Conservation (phyloP, 2,329 filamentous ascomycete species). For the Botrytis paeoniae region DNA sequence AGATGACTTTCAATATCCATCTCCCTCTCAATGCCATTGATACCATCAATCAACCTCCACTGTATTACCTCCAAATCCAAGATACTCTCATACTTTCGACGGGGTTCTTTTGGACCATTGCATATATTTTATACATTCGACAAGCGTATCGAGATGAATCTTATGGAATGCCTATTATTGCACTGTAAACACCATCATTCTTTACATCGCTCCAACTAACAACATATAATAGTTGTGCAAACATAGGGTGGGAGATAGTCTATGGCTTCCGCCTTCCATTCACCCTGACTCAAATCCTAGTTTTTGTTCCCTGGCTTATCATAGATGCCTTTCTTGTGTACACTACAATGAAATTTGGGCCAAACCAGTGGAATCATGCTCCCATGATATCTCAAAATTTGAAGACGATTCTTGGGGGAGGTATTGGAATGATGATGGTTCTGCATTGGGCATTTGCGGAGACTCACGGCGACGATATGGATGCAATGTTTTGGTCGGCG, state of each 20-base stretch:
- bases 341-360: neutral
- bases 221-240: neutral
- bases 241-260: neutral
- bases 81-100: neutral
- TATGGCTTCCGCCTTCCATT: neutral
- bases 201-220: neutral
- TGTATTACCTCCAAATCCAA: neutral
- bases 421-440: neutral
- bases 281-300: neutral
- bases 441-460: neutral
- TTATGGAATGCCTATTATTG: conserved; percentile 8
- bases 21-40: neutral
- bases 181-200: neutral
- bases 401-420: neutral
- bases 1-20: neutral
- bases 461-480: neutral
- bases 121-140: neutral
- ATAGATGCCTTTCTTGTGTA: neutral
- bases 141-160: conserved; percentile 8
- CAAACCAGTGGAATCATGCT: neutral
- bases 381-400: neutral
- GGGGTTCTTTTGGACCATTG: neutral
- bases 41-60: neutral
- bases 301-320: neutral
- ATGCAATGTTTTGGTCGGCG: neutral